Conservation (phyloP, 1,284 basidiomycete species). For the Boletus semigastroideus region DNA sequence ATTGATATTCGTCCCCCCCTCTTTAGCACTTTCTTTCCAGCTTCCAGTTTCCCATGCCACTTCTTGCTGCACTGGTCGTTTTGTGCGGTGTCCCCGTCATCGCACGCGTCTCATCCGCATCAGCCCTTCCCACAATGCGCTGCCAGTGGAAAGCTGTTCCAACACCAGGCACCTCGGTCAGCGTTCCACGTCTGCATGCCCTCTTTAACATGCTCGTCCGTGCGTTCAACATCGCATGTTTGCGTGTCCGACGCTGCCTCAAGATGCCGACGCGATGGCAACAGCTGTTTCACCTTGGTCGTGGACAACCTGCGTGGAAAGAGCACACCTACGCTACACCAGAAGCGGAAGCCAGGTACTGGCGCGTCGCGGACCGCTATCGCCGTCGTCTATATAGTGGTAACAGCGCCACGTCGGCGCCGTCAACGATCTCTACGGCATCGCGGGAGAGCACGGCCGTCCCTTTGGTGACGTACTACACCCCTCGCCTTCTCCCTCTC, state of each 20-base stretch:
- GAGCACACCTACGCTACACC: constrained; percentile 22
- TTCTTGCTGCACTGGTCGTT: constrained; percentile 10
- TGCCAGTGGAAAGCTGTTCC: constrained; percentile 6
- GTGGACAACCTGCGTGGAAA: not conserved
- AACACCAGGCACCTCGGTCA: not conserved
- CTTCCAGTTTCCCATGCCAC: constrained; percentile 5
- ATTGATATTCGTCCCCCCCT: not conserved
- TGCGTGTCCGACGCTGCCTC: constrained; percentile 15
- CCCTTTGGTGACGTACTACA: constrained; percentile 29
- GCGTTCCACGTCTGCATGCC: not conserved
- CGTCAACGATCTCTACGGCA: not conserved
- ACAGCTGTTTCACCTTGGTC: not conserved
- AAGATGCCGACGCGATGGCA: constrained; percentile 14
- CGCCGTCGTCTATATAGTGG: constrained; percentile 30
- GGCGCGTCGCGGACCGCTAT: constrained; percentile 29
- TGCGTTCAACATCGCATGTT: constrained; percentile 17
- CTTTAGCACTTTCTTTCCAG: constrained; percentile 10
- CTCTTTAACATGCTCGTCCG: constrained; percentile 14
- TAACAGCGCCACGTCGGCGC: constrained; percentile 2
- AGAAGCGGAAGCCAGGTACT: constrained; percentile 31
- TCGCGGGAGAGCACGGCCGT: constrained; percentile 1
- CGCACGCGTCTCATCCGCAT: not conserved
- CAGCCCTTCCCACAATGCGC: constrained; percentile 7
- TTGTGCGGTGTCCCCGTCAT: constrained; percentile 10
- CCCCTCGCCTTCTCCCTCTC: constrained; percentile 29